These are phyloP conservation scores for Fistulina hepatica DNA, from an alignment of 1,284 basidiomycete species.

Conservation along the genomic window DNA sequence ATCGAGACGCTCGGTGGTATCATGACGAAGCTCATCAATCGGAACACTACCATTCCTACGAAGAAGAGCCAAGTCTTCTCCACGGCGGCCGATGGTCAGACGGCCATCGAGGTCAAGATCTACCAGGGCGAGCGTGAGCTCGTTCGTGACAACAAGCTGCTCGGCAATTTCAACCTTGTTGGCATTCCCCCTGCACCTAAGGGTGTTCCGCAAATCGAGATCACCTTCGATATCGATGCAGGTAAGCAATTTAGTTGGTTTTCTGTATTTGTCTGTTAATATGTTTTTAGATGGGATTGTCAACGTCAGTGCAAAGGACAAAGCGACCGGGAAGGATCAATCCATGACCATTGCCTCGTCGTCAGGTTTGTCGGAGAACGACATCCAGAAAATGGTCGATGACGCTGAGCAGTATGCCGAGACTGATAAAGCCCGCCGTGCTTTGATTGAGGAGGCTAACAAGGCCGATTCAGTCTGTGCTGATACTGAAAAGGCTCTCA, in stretches of 20 bases:
- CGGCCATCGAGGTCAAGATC: slow-evolving; percentile 94
- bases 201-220: slow-evolving; percentile 97
- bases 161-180: slow-evolving; percentile 98
- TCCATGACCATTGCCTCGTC: slow-evolving; percentile 97
- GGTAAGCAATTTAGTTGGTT: slow-evolving; percentile 35
- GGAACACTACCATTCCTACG: slow-evolving; percentile 98
- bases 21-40: slow-evolving; percentile 92
- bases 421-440: slow-evolving; percentile 78
- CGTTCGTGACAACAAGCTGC: slow-evolving; percentile 96
- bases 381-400: slow-evolving; percentile 95
- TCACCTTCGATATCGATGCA: slow-evolving; percentile 98
- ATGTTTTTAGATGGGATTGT: slow-evolving; percentile 74
- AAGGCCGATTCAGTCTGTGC: slow-evolving; percentile 90
- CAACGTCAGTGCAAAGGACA: slow-evolving; percentile 94
- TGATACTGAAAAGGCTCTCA: slow-evolving; percentile 96
- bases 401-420: slow-evolving; percentile 94
- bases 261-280: slow-evolving; percentile 1
- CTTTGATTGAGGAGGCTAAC: slow-evolving; percentile 94
- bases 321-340: slow-evolving; percentile 96
- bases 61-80: slow-evolving; percentile 99
- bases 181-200: slow-evolving; percentile 97
- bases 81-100: slow-evolving; percentile 94
- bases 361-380: slow-evolving; percentile 91
- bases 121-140: slow-evolving; percentile 99
- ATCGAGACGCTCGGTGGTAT: slow-evolving; percentile 98